Evolutionary conservation across 208 protist species (phyloP).

Genomic region (Trypanosomatidae sp.): DNA sequence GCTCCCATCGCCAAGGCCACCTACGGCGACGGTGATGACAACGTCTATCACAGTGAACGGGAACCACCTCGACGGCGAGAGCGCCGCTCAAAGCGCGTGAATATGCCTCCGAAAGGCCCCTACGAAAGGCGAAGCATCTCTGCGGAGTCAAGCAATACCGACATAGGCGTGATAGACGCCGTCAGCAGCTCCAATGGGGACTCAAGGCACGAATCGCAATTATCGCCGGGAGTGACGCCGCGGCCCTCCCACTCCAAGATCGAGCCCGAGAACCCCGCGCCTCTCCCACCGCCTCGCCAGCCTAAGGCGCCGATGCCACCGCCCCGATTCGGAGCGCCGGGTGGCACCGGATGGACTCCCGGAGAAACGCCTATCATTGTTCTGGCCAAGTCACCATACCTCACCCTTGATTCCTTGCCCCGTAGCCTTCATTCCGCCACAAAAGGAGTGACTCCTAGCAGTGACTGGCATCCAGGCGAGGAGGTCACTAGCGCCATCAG

Average conservation of each 20-base stretch:
- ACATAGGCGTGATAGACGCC: background rate
- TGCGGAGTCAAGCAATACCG: background rate
- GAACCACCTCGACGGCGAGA: background rate
- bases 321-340: too few species aligned
- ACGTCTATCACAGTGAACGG: background rate
- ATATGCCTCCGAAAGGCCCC: background rate
- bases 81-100: background rate
- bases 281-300: background rate
- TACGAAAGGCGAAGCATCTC: background rate
- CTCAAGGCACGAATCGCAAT: background rate
- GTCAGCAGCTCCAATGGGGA: background rate
- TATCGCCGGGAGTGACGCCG: background rate
- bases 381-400: constrained; percentile 24
- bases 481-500: background rate
- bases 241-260: background rate
- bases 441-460: background rate
- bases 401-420: constrained; percentile 18
- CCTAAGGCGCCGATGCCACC: background rate
- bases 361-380: background rate
- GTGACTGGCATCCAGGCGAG: background rate
- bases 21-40: background rate
- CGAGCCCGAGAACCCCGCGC: too few species aligned
- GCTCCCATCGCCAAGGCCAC: background rate
- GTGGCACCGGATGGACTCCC: background rate
- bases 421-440: background rate